phyloP scores from a whole-genome alignment of 176 grass and related monocot species.

The Saccharum spontaneum region DNA sequence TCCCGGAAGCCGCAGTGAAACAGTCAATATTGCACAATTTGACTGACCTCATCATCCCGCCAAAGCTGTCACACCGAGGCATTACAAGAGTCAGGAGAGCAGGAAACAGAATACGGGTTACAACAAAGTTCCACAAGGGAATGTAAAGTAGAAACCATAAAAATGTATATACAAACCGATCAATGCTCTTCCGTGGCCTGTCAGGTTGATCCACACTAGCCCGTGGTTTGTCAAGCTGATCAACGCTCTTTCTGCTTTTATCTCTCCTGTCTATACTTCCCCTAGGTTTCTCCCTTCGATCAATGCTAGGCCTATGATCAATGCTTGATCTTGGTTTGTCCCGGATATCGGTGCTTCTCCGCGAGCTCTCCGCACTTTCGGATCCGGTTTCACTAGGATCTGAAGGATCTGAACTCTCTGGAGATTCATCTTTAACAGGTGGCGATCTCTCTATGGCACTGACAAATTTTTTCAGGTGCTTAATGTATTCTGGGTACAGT shows the following conservation, averaged over 20 bases:
- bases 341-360: conserved; percentile 58
- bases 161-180: conserved; percentile 62
- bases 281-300: conserved; percentile 64
- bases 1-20: conserved; percentile 72
- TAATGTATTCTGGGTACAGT: conserved; percentile 89
- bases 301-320: conserved; percentile 48
- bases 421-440: conserved; percentile 41
- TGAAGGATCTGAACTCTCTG: conserved; percentile 46
- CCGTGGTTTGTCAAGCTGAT: conserved; percentile 65
- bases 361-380: conserved; percentile 58
- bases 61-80: conserved; percentile 57
- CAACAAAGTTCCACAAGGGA: conserved; percentile 30
- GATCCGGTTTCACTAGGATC: conserved; percentile 49
- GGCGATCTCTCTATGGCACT: conserved; percentile 65
- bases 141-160: not conserved
- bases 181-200: conserved; percentile 87
- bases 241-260: conserved; percentile 66
- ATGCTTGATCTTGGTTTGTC: conserved; percentile 71
- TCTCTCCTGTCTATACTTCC: conserved; percentile 73
- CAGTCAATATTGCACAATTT: conserved; percentile 93
- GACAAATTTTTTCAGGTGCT: conserved; percentile 89
- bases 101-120: not conserved
- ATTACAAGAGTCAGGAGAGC: conserved; percentile 28
- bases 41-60: conserved; percentile 94
- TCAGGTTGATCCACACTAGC: conserved; percentile 76